phyloP scores from a whole-genome alignment of 805 yeast genomes.

The Ogataea trehalophila region DNA sequence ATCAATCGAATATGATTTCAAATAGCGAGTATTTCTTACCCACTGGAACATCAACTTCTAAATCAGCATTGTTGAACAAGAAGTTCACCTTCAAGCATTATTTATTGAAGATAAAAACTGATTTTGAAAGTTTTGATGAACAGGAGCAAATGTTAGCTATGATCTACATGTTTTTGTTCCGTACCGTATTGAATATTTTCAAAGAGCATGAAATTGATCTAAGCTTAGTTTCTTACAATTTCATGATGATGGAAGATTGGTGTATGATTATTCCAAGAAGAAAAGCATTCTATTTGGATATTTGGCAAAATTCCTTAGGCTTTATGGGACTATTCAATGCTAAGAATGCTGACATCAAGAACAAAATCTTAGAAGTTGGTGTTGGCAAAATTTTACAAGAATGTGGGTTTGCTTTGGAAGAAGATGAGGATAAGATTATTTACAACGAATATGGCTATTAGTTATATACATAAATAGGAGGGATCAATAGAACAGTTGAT shows the following conservation, averaged over 20 bases:
- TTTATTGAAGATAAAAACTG: slow-evolving; percentile 55
- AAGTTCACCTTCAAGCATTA: slow-evolving; percentile 77
- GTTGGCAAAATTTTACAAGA: slow-evolving; percentile 50
- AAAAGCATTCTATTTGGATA: slow-evolving; percentile 43
- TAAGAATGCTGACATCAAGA: slow-evolving; percentile 53
- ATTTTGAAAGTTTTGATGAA: slow-evolving; percentile 31
- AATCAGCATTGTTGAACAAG: slow-evolving; percentile 59
- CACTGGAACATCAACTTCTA: slow-evolving; percentile 29
- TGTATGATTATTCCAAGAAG: slow-evolving; percentile 84
- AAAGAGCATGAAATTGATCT: slow-evolving; percentile 42
- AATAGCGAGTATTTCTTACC: slow-evolving; percentile 50
- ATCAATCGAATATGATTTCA: slow-evolving; percentile 47
- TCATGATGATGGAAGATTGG: slow-evolving; percentile 77
- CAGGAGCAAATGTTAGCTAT: slow-evolving; percentile 58
- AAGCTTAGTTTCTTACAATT: slow-evolving; percentile 64
- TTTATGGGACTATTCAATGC: slow-evolving; percentile 74
- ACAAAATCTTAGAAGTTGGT: slow-evolving; percentile 43
- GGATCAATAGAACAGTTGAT: neutral
- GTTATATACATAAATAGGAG: neutral
- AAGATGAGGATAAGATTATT: slow-evolving; percentile 45
- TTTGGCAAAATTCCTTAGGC: slow-evolving; percentile 79
- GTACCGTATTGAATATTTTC: slow-evolving; percentile 62
- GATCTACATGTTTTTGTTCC: slow-evolving; percentile 67
- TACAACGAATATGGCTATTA: slow-evolving; percentile 64
- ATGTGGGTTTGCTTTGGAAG: slow-evolving; percentile 56